Conservation (phyloP, 176 grass and related monocot species). For the Ensete ventricosum region DNA sequence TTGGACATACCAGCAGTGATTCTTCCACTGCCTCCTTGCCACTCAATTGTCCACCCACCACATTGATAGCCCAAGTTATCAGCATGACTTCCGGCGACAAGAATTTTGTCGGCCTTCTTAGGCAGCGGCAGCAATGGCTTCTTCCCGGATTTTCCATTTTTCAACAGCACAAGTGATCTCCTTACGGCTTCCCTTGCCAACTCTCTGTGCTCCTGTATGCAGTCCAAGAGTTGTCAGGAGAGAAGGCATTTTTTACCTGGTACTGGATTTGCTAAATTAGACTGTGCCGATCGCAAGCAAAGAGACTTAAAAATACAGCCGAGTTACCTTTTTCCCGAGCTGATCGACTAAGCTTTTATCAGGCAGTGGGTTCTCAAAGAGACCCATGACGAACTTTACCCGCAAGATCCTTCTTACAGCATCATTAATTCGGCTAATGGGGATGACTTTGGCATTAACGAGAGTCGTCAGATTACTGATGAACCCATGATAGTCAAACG, state of each 20-base stretch:
- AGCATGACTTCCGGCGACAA: constrained; percentile 4
- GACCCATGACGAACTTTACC: constrained; percentile 11
- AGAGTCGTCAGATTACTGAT: background rate
- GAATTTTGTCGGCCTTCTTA: background rate
- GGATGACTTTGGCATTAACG: background rate
- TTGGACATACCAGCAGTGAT: constrained; percentile 1
- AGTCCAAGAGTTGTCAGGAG: background rate
- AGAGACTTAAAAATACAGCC: background rate
- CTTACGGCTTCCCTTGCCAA: constrained; percentile 11
- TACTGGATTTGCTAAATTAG: background rate
- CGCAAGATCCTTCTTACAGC: constrained; percentile 3
- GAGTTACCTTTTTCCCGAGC: background rate
- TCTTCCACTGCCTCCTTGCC: constrained; percentile 5
- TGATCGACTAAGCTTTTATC: constrained; percentile 1
- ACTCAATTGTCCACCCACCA: constrained; percentile 6
- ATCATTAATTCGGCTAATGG: constrained; percentile 9
- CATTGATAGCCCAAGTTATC: constrained; percentile 3
- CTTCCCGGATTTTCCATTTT: background rate
- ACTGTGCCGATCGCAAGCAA: background rate
- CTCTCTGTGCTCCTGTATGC: constrained; percentile 10
- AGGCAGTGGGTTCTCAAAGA: constrained; percentile 12
- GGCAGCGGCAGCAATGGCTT: background rate
- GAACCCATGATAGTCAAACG: constrained; percentile 5
- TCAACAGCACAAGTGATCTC: constrained; percentile 11
- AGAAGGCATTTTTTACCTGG: background rate